phyloP scores from a whole-genome alignment of 352 stramenopile genomes.

The Phytophthora agathidicida region DNA sequence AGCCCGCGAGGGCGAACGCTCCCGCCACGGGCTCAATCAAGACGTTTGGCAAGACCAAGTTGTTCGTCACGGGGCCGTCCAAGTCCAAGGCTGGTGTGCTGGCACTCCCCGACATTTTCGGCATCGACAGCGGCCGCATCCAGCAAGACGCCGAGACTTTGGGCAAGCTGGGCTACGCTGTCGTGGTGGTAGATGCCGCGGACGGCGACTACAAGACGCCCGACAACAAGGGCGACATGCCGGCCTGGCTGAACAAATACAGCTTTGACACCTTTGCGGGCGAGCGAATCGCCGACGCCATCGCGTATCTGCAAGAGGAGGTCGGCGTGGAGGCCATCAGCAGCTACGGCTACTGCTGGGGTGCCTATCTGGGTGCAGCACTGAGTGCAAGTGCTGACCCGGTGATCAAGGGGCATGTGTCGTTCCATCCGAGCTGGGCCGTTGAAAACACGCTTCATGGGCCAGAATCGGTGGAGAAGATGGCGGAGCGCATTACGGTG shows the following conservation, averaged over 20 bases:
- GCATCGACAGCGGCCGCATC: conserved; percentile 54
- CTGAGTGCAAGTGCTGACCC: conserved; percentile 5
- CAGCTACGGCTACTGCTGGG: conserved; percentile 53
- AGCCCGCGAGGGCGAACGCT: conserved; percentile 20
- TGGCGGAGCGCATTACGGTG: conserved; percentile 41
- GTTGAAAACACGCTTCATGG: conserved; percentile 29
- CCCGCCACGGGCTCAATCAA: conserved; percentile 23
- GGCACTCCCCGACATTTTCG: conserved; percentile 54
- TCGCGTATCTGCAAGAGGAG: conserved; percentile 35
- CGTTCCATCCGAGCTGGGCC: conserved; percentile 37
- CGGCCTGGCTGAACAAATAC: conserved; percentile 21
- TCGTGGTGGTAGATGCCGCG: conserved; percentile 49
- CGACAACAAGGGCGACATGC: not conserved
- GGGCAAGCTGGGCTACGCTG: conserved; percentile 51
- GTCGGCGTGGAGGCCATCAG: conserved; percentile 25
- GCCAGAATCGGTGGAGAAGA: conserved; percentile 38
- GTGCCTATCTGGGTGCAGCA: conserved; percentile 32
- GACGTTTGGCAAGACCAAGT: conserved; percentile 35
- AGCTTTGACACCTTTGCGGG: conserved; percentile 15
- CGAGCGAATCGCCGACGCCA: conserved; percentile 21
- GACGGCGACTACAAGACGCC: conserved; percentile 39
- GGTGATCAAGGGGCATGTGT: conserved; percentile 33
- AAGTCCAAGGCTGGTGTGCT: conserved; percentile 41
- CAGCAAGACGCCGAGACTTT: conserved; percentile 56
- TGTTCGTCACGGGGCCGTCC: conserved; percentile 43